Conservation (phyloP, 2,329 filamentous ascomycete genomes). For the Pseudocercospora eumusae region DNA sequence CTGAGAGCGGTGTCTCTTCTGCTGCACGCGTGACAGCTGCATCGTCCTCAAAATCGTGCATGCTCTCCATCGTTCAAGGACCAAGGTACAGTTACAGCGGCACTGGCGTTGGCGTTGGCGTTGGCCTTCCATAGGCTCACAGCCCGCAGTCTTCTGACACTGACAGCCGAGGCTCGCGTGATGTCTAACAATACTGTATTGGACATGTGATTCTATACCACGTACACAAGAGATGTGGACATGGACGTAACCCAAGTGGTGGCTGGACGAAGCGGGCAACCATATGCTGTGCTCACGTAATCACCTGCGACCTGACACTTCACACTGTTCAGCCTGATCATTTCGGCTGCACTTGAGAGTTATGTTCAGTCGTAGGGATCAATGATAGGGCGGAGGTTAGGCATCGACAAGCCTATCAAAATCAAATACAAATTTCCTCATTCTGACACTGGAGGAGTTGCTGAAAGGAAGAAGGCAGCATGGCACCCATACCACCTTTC, state of each 20-base stretch:
- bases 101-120: not conserved
- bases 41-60: slow-evolving; percentile 11
- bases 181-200: not conserved
- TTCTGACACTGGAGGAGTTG: too few relatives aligned
- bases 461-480: slow-evolving; percentile 10
- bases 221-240: not conserved
- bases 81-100: too few relatives aligned
- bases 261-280: not conserved
- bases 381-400: not conserved
- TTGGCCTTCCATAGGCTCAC: not conserved
- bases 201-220: not conserved
- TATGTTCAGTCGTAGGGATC: too few relatives aligned
- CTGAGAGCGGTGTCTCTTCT: slow-evolving; percentile 10
- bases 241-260: not conserved
- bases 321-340: too few relatives aligned
- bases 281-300: not conserved
- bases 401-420: not conserved
- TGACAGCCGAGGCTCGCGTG: not conserved
- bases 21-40: slow-evolving; percentile 5
- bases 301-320: too few relatives aligned
- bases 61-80: slow-evolving; percentile 1
- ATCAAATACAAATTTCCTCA: not conserved
- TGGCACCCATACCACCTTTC: slow-evolving; percentile 52
- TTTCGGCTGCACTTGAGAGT: too few relatives aligned
- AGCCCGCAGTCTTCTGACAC: not conserved